Evolutionary conservation across 75 land plant genomes (phyloP), one percentile per base, ranked within the genome.

Genomic region (Pseudotsuga menziesii): DNA sequence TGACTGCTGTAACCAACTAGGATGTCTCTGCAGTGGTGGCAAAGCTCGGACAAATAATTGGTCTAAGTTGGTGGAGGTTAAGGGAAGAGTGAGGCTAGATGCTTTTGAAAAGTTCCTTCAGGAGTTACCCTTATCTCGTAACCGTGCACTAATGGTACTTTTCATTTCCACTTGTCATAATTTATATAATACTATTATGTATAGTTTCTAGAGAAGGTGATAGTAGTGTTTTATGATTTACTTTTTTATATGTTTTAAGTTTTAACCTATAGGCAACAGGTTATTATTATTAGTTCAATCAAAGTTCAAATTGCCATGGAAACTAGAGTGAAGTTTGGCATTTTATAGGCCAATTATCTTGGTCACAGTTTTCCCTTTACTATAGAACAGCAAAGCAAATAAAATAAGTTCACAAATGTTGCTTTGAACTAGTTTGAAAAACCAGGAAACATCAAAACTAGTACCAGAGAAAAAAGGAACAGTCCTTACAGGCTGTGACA

Each of bases 31-130:
- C 91, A 95, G 99, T 85, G 98, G 99, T 75, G 92, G 91, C 76
- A 91, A 82, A 70, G 77, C 89, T 23, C 85, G 88, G 13, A 75
- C 84, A 44, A 84, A 91, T 41, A 89, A 86, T 55, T 97, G 99
- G 99, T 86, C 96, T 22, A 80, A 82, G 72, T 71, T 82, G 6
- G 79, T 97, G 72, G 99, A 97, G 78, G 84, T 97, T 48, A 97
- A 97, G 80, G 99, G 99, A 59, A 88, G 98, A 86, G 99, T 97
- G 20, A 91, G 87, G 82, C 75, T 89, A 62, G 90, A 89, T 80
- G 92, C 95, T 58, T 87, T 97, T 82, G 91, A 85, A 69, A 97
- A 93, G 78, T 97, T 95, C 76, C 88, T 97, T n/a, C 88, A 91
- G 77, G 94, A 94, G 63, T 91, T 97, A 55, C 92, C 80, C 55